These are phyloP conservation scores for Dalechampia spathulata DNA, from an alignment of 441 rosid genomes.

Conservation along the genomic window DNA sequence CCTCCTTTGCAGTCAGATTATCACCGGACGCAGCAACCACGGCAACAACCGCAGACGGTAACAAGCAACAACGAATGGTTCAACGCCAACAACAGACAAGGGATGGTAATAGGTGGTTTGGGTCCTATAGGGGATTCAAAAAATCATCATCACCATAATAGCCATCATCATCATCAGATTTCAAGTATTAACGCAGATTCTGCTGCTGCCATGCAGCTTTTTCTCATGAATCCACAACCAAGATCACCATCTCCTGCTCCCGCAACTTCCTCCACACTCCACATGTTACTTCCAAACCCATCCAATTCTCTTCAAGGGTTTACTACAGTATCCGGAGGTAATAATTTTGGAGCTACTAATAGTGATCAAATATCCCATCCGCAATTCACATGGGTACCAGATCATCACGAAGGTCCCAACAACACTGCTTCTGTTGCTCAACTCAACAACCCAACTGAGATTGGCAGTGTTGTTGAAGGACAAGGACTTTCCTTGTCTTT, in stretches of 20 bases:
- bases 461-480: slow-evolving; percentile 55
- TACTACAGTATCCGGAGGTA: slow-evolving; percentile 27
- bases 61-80: slow-evolving; percentile 30
- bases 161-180: slow-evolving; percentile 52
- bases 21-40: slow-evolving; percentile 1
- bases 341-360: slow-evolving; percentile 27
- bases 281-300: slow-evolving; percentile 67
- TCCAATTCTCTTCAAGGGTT: slow-evolving; percentile 42
- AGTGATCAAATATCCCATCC: slow-evolving; percentile 30
- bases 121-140: slow-evolving; percentile 30
- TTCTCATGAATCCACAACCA: slow-evolving; percentile 67
- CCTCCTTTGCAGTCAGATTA: slow-evolving; percentile 34
- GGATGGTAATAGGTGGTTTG: slow-evolving; percentile 20
- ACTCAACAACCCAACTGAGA: slow-evolving; percentile 35
- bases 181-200: slow-evolving; percentile 57
- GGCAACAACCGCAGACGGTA: not conserved
- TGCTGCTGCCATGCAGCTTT: slow-evolving; percentile 89
- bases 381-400: slow-evolving; percentile 65
- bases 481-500: slow-evolving; percentile 87
- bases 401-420: slow-evolving; percentile 24
- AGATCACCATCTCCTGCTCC: slow-evolving; percentile 64
- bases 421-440: slow-evolving; percentile 18
- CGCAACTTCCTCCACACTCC: slow-evolving; percentile 61
- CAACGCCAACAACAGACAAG: slow-evolving; percentile 23
- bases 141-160: slow-evolving; percentile 28